These are phyloP conservation scores for Linnemannia hyalina DNA, from an alignment of 192 early-diverging fungal species.

Conservation along the genomic window DNA sequence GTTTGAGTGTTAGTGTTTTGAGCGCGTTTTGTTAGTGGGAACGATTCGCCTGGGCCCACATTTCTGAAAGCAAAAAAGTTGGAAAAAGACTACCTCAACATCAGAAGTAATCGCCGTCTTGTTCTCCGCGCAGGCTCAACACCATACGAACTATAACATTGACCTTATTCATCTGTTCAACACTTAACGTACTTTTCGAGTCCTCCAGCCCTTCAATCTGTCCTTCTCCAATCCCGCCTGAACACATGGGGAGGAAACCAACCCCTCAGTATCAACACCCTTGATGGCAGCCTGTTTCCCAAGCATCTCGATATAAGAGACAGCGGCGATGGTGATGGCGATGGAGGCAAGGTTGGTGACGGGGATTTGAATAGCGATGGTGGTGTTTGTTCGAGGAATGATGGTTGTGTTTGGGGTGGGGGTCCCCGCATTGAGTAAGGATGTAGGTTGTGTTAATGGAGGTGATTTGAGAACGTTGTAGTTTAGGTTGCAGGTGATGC, in stretches of 20 bases:
- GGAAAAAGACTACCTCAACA: too few species aligned
- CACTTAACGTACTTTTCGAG: constrained; percentile 60
- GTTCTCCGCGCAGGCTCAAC: constrained; percentile 51
- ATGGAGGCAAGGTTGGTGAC: constrained; percentile 57
- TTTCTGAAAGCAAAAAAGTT: constrained; percentile 13
- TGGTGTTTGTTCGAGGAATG: constrained; percentile 48
- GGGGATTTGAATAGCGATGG: constrained; percentile 59
- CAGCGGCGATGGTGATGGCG: constrained; percentile 43
- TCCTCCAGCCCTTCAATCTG: constrained; percentile 50
- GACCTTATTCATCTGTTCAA: constrained; percentile 62
- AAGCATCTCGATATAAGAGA: constrained; percentile 66
- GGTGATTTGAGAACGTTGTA: constrained; percentile 76
- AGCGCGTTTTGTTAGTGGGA: not conserved
- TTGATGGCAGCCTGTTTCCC: constrained; percentile 56
- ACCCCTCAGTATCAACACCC: constrained; percentile 46
- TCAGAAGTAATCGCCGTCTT: too few species aligned
- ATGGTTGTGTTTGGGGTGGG: constrained; percentile 58
- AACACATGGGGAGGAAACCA: constrained; percentile 65
- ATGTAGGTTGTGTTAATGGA: constrained; percentile 68
- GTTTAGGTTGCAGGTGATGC: constrained; percentile 69
- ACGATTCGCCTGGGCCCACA: not conserved
- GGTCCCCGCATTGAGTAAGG: constrained; percentile 79
- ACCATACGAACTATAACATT: constrained; percentile 57
- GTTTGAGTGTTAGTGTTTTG: not conserved
- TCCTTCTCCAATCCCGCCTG: constrained; percentile 44